Conservation (phyloP, 805 yeast species). For the Wickerhamomyces ciferrii region DNA sequence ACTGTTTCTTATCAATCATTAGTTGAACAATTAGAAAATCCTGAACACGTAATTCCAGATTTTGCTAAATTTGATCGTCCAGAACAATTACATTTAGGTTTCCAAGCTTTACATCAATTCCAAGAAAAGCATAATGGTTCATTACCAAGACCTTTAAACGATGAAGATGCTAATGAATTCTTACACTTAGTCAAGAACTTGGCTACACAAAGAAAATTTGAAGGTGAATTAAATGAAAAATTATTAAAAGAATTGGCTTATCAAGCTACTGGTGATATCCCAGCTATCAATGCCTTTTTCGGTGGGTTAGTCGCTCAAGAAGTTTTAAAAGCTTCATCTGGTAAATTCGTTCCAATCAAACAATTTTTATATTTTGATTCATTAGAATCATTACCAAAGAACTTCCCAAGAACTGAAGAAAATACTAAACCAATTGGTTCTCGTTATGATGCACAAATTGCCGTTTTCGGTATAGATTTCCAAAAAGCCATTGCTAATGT, state of each 20-base stretch:
- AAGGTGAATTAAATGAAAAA: conserved; percentile 61
- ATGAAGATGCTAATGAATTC: conserved; percentile 67
- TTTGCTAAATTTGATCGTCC: conserved; percentile 95
- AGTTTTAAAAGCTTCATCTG: conserved; percentile 90
- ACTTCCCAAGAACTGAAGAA: conserved; percentile 59
- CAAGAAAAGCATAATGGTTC: conserved; percentile 52
- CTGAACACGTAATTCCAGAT: conserved; percentile 79
- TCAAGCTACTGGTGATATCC: conserved; percentile 89
- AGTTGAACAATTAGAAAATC: conserved; percentile 58
- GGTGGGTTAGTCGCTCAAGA: conserved; percentile 98
- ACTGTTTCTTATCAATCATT: conserved; percentile 59
- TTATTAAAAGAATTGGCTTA: conserved; percentile 68
- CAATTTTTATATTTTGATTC: conserved; percentile 95
- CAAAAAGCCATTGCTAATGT: conserved; percentile 71
- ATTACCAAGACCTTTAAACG: conserved; percentile 74
- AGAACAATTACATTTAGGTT: conserved; percentile 83
- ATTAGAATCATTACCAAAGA: conserved; percentile 79
- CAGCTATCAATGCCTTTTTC: conserved; percentile 81
- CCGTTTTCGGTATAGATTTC: conserved; percentile 81
- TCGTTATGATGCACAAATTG: conserved; percentile 93
- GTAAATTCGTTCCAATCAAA: conserved; percentile 89
- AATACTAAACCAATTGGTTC: conserved; percentile 71
- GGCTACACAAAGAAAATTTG: conserved; percentile 47
- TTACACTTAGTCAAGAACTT: conserved; percentile 55
- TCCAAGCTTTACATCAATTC: conserved; percentile 83